These are phyloP conservation scores for Tylopilus sp. DNA, from an alignment of 768 basidiomycete genomes.

Conservation along the genomic window DNA sequence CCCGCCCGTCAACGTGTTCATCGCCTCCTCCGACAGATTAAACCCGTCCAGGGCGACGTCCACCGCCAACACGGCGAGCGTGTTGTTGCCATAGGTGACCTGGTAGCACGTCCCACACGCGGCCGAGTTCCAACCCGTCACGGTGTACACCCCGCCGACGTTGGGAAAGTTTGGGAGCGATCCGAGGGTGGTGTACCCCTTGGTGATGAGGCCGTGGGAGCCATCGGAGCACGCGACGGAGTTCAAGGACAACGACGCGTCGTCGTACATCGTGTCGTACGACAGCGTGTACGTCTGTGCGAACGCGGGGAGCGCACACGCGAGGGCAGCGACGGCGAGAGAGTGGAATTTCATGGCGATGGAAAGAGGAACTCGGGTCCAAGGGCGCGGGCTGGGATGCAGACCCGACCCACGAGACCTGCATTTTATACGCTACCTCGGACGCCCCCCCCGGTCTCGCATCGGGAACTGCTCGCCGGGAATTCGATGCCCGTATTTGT, in stretches of 20 bases:
- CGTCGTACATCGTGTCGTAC: constrained; percentile 33
- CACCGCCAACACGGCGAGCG: constrained; percentile 27
- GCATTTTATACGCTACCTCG: too few species aligned
- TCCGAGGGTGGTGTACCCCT: constrained; percentile 33
- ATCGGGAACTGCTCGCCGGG: too few species aligned
- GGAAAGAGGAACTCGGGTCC: too few species aligned
- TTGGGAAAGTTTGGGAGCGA: constrained; percentile 31
- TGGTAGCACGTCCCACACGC: constrained; percentile 34
- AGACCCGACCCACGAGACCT: too few species aligned
- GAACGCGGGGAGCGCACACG: constrained; percentile 16
- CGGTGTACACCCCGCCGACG: constrained; percentile 33
- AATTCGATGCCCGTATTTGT: too few species aligned
- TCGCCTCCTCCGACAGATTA: constrained; percentile 49
- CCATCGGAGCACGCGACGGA: constrained; percentile 34
- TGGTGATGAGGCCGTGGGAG: constrained; percentile 26
- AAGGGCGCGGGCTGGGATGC: too few species aligned
- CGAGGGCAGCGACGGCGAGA: constrained; percentile 6
- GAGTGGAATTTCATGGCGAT: constrained; percentile 28
- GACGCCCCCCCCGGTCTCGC: too few species aligned
- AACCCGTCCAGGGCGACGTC: constrained; percentile 35
- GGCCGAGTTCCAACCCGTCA: constrained; percentile 28
- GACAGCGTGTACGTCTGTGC: constrained; percentile 18
- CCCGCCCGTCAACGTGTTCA: constrained; percentile 50
- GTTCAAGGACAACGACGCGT: constrained; percentile 13
- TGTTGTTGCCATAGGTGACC: constrained; percentile 24